phyloP scores from a whole-genome alignment of 148 eudicot genomes.

The Vaccinium myrtillus region DNA sequence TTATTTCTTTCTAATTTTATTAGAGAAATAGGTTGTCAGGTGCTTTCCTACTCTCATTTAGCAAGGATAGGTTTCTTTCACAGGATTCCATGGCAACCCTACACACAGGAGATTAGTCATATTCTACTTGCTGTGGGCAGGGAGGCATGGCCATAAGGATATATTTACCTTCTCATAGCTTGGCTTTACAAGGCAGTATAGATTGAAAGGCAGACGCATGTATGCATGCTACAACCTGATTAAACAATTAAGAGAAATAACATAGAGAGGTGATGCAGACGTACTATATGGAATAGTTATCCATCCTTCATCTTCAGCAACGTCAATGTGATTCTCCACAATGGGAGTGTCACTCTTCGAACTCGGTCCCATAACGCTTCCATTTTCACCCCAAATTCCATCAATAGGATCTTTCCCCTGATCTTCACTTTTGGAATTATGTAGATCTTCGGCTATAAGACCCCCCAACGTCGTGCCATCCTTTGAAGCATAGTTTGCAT shows the following conservation, averaged over 20 bases:
- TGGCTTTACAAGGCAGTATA: neutral
- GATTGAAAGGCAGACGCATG: neutral
- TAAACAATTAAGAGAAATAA: neutral
- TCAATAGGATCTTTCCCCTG: conserved; percentile 21
- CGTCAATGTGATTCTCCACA: conserved; percentile 66
- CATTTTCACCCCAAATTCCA: conserved; percentile 30
- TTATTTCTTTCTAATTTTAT: neutral
- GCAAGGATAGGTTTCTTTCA: neutral
- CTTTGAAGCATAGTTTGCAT: conserved; percentile 36
- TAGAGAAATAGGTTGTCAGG: neutral
- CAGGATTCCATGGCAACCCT: neutral
- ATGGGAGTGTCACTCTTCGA: conserved; percentile 41
- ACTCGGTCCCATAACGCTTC: conserved; percentile 23
- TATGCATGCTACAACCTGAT: neutral
- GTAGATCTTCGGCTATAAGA: conserved; percentile 52
- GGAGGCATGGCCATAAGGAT: neutral
- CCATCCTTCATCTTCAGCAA: conserved; percentile 76
- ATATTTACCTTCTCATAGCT: neutral
- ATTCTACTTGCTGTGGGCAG: neutral
- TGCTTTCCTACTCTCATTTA: neutral
- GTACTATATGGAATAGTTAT: conserved; percentile 72
- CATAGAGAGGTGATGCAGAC: conserved; percentile 2
- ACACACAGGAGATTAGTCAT: neutral
- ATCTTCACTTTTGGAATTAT: conserved; percentile 26
- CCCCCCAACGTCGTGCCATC: conserved; percentile 58